A percentile compares a stretch with the other conserved stretches of the same genome.
phyloP scores from a whole-genome alignment of 305 asterid genomes.

The Ilex paraguariensis region DNA sequence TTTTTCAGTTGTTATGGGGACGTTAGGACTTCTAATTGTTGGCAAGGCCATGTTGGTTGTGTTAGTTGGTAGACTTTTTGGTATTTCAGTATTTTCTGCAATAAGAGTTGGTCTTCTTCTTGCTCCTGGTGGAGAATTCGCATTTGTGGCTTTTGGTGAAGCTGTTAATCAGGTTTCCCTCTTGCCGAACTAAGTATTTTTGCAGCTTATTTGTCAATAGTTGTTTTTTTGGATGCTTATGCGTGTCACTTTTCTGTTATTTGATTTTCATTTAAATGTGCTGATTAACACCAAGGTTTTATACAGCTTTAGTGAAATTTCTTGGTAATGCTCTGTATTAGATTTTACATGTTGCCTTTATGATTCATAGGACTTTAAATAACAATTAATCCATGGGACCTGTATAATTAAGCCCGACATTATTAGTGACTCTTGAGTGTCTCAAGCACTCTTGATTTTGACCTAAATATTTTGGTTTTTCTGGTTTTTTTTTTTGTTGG shows the following conservation, averaged over 20 bases:
- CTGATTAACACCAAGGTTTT: too few species aligned
- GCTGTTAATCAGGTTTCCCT: slow-evolving; percentile 92
- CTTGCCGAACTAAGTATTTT: slow-evolving; percentile 14
- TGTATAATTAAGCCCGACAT: too few species aligned
- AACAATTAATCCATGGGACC: too few species aligned
- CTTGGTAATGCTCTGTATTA: too few species aligned
- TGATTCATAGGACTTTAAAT: too few species aligned
- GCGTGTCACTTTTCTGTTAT: not conserved
- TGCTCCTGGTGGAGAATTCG: slow-evolving; percentile 99
- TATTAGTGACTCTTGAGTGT: too few species aligned
- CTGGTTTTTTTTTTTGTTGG: too few species aligned
- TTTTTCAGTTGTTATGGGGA: slow-evolving; percentile 83
- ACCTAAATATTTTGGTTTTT: too few species aligned
- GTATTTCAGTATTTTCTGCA: slow-evolving; percentile 83
- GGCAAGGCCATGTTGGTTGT: slow-evolving; percentile 91
- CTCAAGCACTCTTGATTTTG: too few species aligned
- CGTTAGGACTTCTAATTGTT: slow-evolving; percentile 75
- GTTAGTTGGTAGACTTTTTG: slow-evolving; percentile 83
- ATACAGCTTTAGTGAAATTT: too few species aligned
- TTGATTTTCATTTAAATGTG: not conserved
- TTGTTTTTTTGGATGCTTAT: not conserved
- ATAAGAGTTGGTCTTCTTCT: slow-evolving; percentile 96
- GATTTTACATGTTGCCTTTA: too few species aligned
- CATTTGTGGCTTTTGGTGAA: slow-evolving; percentile 99
- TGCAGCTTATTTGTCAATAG: not conserved